Conservation (phyloP, 2,329 filamentous ascomycete genomes). For the Sporothrix pallida region DNA sequence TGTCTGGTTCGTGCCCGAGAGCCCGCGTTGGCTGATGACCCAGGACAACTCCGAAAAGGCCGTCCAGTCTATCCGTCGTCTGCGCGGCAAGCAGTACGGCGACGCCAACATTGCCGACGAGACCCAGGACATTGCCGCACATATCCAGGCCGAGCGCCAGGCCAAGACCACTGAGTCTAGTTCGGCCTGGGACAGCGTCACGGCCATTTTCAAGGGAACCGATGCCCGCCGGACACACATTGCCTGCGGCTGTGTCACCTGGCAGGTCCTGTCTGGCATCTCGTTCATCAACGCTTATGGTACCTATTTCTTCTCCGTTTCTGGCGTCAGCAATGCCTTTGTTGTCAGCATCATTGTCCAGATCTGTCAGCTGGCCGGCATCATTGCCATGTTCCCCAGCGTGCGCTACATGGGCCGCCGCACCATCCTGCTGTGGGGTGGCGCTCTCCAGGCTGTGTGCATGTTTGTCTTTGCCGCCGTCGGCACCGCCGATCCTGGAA, state of each 20-base stretch:
- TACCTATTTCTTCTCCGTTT: not conserved
- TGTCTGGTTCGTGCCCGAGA: slow-evolving; percentile 21
- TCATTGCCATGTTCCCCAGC: slow-evolving; percentile 7
- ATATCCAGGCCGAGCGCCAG: slow-evolving; percentile 45
- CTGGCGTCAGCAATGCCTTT: not conserved
- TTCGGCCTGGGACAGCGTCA: not conserved
- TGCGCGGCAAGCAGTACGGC: slow-evolving; percentile 44
- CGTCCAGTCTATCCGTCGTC: slow-evolving; percentile 44
- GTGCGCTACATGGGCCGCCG: slow-evolving; percentile 13
- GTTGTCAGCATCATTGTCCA: slow-evolving; percentile 5
- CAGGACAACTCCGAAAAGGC: slow-evolving; percentile 45
- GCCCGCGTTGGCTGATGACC: slow-evolving; percentile 46
- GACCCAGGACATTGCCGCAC: slow-evolving; percentile 47
- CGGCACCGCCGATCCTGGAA: not conserved
- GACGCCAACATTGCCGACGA: slow-evolving; percentile 40
- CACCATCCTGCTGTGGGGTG: slow-evolving; percentile 2
- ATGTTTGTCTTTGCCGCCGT: slow-evolving; percentile 6
- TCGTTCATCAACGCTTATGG: slow-evolving; percentile 49
- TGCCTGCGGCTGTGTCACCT: slow-evolving; percentile 45
- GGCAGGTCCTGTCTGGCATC: slow-evolving; percentile 21
- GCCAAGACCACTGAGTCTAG: slow-evolving; percentile 31
- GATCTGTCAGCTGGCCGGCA: not conserved
- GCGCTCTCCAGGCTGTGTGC: not conserved
- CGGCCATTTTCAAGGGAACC: slow-evolving; percentile 54
- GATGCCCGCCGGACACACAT: slow-evolving; percentile 56